Base-by-base conservation (phyloP, 805 yeast genomes). In the Wickerhamomyces subpelliculosus region DNA sequence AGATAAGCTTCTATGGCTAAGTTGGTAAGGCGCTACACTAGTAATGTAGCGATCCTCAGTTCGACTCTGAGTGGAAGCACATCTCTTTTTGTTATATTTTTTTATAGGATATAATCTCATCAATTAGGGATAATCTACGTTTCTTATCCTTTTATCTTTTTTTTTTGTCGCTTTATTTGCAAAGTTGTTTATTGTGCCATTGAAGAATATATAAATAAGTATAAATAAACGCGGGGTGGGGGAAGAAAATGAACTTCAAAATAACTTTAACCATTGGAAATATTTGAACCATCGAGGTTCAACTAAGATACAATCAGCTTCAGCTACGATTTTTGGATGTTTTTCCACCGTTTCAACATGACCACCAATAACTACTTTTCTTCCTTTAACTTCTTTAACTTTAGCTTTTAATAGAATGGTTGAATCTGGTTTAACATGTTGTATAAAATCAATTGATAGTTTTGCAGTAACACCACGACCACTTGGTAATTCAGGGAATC, bases 231-330 rank as follows among this genome's bases (percentile, higher is more conserved):
- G 16, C n/a, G 27, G 12, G 4, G 27, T 8, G n/a, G n/a, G 27
- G 14, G 4, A 13, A 11, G 12, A 24, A 32, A 18, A 21, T 22
- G 5, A 8, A 33, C 1, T 36, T 37, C 39, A 53, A 38, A 70
- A 69, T 17, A 69, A 42, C 20, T 70, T 68, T 16, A 75, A 59
- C 80, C 82, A 75, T 10, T 58, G 55, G 38, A 85, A 61, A 52
- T 78, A 84, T 52, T 76, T 81, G 61, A 85, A 85, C 95, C 96
- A 87, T 49, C 68, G 78, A 4, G 96, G 96, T 53, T 87, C 95
- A 2, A 87, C 93, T 43, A 87, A 65, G 2, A 84, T 62, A 57
- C 94, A 84, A 24, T 62, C 64, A 0, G 87, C 88, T 13, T 67
- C 61, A 0, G 90, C 94, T 36, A 78, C 61, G 9, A 57, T 59